Conservation (phyloP, 1,284 basidiomycete genomes). For the Rhodotorula sp. region DNA sequence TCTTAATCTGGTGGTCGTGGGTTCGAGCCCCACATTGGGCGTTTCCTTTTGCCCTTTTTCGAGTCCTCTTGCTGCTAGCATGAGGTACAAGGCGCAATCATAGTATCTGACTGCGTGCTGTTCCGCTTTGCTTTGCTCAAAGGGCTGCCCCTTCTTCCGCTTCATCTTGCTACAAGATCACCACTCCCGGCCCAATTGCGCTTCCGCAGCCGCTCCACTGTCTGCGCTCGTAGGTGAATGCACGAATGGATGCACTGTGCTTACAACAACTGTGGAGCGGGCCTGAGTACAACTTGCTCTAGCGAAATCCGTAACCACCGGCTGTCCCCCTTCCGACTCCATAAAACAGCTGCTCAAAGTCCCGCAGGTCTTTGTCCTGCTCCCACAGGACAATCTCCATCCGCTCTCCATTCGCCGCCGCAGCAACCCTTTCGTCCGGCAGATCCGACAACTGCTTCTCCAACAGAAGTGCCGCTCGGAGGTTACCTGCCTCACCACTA, state of each 20-base stretch:
- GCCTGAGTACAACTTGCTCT: not conserved
- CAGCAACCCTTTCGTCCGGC: not conserved
- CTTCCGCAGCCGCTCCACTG: too few species aligned
- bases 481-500: not conserved
- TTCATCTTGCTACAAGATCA: too few species aligned
- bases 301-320: slow-evolving; percentile 13
- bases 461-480: not conserved
- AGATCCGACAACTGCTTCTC: too few species aligned
- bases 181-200: too few species aligned
- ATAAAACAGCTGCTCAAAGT: slow-evolving; percentile 22
- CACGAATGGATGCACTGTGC: too few species aligned
- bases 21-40: slow-evolving; percentile 44
- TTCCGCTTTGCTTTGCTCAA: too few species aligned
- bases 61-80: too few species aligned
- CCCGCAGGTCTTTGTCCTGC: slow-evolving; percentile 13
- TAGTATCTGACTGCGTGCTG: too few species aligned
- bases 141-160: too few species aligned
- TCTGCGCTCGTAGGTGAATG: too few species aligned
- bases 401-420: not conserved
- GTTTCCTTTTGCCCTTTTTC: not conserved
- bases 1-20: slow-evolving; percentile 44
- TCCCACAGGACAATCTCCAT: slow-evolving; percentile 14
- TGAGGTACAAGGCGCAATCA: too few species aligned
- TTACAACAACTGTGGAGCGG: too few species aligned
- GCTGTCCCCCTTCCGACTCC: slow-evolving; percentile 2